Percentiles rank a stretch among this genome's conserved stretches.
These are phyloP conservation scores for Lupinus albus DNA, from an alignment of 306 rosid species.

Conservation along the genomic window DNA sequence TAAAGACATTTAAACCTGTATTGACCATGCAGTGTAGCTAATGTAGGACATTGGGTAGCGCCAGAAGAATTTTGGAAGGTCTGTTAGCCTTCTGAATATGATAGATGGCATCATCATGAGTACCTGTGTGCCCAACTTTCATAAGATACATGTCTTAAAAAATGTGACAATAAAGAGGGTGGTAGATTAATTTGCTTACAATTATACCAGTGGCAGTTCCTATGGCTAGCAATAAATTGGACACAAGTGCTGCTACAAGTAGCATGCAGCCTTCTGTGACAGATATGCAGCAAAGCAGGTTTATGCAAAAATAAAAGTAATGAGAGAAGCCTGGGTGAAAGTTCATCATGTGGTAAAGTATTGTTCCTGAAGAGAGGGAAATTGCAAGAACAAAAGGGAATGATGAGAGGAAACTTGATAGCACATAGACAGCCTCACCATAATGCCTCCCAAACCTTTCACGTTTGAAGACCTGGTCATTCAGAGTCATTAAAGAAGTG, in stretches of 20 bases:
- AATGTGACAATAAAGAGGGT: neutral
- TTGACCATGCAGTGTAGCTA: slow-evolving; percentile 54
- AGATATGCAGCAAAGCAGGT: slow-evolving; percentile 50
- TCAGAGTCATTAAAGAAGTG: neutral
- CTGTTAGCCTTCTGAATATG: slow-evolving; percentile 42
- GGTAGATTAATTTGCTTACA: slow-evolving; percentile 41
- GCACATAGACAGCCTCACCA: slow-evolving; percentile 51
- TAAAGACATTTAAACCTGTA: slow-evolving; percentile 42
- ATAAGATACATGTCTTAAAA: neutral
- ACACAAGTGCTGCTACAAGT: slow-evolving; percentile 46
- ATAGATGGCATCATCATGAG: slow-evolving; percentile 59
- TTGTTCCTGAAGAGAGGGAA: slow-evolving; percentile 52
- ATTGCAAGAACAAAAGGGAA: slow-evolving; percentile 49
- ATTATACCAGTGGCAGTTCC: slow-evolving; percentile 43
- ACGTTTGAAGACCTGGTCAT: slow-evolving; percentile 48
- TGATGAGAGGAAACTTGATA: slow-evolving; percentile 53
- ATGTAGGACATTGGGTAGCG: slow-evolving; percentile 64
- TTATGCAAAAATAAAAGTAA: slow-evolving; percentile 51
- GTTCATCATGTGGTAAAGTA: slow-evolving; percentile 51
- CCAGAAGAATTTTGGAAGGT: slow-evolving; percentile 59
- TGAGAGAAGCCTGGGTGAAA: slow-evolving; percentile 50
- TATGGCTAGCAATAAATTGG: slow-evolving; percentile 50
- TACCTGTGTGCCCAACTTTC: slow-evolving; percentile 34
- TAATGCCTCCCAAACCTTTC: slow-evolving; percentile 60
- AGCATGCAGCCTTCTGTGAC: slow-evolving; percentile 45